Base-by-base conservation (phyloP, 2,329 filamentous ascomycete genomes). In the Aaosphaeria arxii region DNA sequence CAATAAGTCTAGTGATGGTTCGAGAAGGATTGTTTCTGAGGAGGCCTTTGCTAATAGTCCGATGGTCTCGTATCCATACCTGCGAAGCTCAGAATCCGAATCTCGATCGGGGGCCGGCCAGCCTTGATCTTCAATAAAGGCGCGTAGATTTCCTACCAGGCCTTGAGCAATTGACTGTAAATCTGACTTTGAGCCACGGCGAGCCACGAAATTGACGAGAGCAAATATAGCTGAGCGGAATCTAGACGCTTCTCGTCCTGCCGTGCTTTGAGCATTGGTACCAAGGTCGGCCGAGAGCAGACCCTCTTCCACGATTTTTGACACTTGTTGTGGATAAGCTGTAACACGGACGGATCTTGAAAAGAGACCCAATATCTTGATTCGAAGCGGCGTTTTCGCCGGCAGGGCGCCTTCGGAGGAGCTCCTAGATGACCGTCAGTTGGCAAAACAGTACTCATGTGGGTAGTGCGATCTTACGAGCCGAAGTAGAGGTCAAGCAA, bases 31-130 rank as follows among this genome's bases (percentile, higher is more conserved):
- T 56, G 83, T 79, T 3, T 78, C 71, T 4, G 85, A 81, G 4
- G 81, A 82, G 54, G 85, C 83, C 46, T 80, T 82, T 1, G 88
- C 85, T 28, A 97, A 71, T 11, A 94, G 80, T 1, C 92, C 94
- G 36, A 97, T 89, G 0, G 89, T 91, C 67, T 97, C 92, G 67
- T 96, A 97, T 1, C 88, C 91, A 62, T 88, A 85, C 5, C 86
- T 86, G 38, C 92, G 84, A 40, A 96, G 76, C 4, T 81, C 79
- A 46, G 86, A 74, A 54, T 83, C 80, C 45, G 82, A 76, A 41
- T 77, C 77, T 4, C 69, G 64, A 33, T 73, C 72, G 1, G 86
- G 81, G 17, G 74, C 74, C 2, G 91, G 91, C 91, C 91, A 96
- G 5, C 91, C 91, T 68, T 95, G 89, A 31, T 81, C 78, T 53